Conservation (phyloP, 805 yeast genomes). For the Saturnispora kantuleensis region DNA sequence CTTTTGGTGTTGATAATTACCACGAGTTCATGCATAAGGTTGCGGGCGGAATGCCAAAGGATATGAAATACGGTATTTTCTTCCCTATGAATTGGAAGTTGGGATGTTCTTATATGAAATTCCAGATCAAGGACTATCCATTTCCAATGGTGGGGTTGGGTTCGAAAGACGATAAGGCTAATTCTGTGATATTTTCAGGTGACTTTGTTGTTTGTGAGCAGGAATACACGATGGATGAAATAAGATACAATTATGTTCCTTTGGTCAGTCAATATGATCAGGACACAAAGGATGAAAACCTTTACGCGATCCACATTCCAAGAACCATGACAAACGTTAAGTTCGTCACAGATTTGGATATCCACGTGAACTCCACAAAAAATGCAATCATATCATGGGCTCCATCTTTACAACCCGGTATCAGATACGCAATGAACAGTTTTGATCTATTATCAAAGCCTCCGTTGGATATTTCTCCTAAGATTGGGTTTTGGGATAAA, state of each 20-base stretch:
- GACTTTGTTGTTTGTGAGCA: constrained; percentile 53
- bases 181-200: constrained; percentile 30
- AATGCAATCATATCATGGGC: constrained; percentile 56
- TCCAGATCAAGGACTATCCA: constrained; percentile 45
- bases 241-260: constrained; percentile 39
- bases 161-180: constrained; percentile 32
- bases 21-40: constrained; percentile 30
- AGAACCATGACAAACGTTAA: constrained; percentile 60
- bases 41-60: constrained; percentile 46
- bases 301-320: constrained; percentile 48
- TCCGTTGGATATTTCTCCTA: constrained; percentile 53
- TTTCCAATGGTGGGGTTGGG: constrained; percentile 46
- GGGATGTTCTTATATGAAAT: constrained; percentile 32
- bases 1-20: constrained; percentile 40
- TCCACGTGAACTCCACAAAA: constrained; percentile 34
- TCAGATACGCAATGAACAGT: constrained; percentile 51
- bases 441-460: constrained; percentile 63
- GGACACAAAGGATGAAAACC: constrained; percentile 28
- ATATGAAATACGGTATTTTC: constrained; percentile 43
- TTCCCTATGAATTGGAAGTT: constrained; percentile 40
- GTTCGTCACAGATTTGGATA: constrained; percentile 39
- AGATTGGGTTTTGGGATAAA: constrained; percentile 68
- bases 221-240: constrained; percentile 40
- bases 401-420: constrained; percentile 50
- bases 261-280: constrained; percentile 31